phyloP scores from a whole-genome alignment of 495 filamentous ascomycete species.

The Trichoderma orchidacearum region DNA sequence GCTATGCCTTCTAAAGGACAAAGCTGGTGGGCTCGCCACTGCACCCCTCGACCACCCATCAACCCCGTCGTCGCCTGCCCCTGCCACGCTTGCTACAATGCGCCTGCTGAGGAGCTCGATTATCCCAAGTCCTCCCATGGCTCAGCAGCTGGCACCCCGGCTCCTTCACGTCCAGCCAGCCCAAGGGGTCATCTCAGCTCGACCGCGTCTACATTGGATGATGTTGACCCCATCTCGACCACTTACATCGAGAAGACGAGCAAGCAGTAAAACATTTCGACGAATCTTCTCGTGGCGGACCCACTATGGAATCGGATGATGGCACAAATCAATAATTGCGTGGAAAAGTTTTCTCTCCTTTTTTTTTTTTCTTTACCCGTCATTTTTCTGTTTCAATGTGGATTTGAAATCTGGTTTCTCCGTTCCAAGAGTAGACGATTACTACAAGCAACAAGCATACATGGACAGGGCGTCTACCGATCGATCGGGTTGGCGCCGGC shows the following conservation, averaged over 20 bases:
- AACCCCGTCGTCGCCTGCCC: constrained; percentile 1
- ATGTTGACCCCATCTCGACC: background rate
- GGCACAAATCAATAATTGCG: background rate
- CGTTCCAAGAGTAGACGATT: background rate
- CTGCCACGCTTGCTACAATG: constrained; percentile 2
- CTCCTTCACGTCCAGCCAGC: background rate
- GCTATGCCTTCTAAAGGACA: constrained; percentile 1
- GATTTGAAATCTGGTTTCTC: too few species aligned
- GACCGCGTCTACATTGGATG: background rate
- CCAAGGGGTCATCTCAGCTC: background rate
- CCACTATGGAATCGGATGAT: background rate
- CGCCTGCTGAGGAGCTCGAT: background rate
- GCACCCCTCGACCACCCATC: constrained; percentile 3
- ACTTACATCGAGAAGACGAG: background rate
- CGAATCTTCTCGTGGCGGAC: background rate
- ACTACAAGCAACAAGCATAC: background rate
- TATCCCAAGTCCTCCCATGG: background rate
- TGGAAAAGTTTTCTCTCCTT: background rate
- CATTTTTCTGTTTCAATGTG: too few species aligned
- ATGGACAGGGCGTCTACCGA: background rate
- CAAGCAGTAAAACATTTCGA: background rate
- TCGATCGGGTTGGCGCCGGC: background rate
- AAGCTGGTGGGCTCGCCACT: constrained; percentile 6
- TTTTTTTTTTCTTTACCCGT: background rate
- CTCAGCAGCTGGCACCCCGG: background rate